Percentiles rank a stretch among this genome's conserved stretches.
These are phyloP conservation scores for Acanthochlamys bracteata DNA, from an alignment of 106 monocot genomes.

Conservation along the genomic window DNA sequence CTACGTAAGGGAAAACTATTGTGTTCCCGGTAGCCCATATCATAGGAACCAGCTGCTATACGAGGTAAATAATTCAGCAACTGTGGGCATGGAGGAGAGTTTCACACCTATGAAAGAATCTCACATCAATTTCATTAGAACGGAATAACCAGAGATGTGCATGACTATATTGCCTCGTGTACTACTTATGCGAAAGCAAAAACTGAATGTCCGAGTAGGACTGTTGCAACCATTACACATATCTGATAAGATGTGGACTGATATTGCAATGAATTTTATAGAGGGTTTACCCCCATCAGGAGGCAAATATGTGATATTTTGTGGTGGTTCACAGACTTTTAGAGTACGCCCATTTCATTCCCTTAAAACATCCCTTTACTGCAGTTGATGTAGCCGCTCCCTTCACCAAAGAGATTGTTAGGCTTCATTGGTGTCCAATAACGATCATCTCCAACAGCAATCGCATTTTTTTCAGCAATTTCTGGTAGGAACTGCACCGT, in stretches of 20 bases:
- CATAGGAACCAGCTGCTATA: too few species aligned
- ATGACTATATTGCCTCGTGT: too few species aligned
- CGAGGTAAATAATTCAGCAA: too few species aligned
- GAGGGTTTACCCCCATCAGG: neutral
- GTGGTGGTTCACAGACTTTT: neutral
- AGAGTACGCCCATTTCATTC: neutral
- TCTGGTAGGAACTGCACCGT: neutral
- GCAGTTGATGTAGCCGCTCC: neutral
- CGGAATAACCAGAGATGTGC: too few species aligned
- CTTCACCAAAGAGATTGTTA: neutral
- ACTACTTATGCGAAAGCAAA: too few species aligned
- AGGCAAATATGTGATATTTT: neutral
- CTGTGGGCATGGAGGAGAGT: too few species aligned
- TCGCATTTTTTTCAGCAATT: neutral
- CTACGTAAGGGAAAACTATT: too few species aligned
- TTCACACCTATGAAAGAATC: too few species aligned
- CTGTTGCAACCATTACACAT: constrained; percentile 3
- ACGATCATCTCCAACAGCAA: neutral
- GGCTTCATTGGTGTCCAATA: neutral
- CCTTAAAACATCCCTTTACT: neutral
- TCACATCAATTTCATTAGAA: too few species aligned
- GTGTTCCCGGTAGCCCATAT: too few species aligned
- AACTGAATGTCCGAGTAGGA: neutral
- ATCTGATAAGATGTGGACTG: neutral
- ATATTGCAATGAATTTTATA: constrained; percentile 8